Base-by-base conservation (phyloP, 768 basidiomycete genomes). In the Paxillus rubicundulus region DNA sequence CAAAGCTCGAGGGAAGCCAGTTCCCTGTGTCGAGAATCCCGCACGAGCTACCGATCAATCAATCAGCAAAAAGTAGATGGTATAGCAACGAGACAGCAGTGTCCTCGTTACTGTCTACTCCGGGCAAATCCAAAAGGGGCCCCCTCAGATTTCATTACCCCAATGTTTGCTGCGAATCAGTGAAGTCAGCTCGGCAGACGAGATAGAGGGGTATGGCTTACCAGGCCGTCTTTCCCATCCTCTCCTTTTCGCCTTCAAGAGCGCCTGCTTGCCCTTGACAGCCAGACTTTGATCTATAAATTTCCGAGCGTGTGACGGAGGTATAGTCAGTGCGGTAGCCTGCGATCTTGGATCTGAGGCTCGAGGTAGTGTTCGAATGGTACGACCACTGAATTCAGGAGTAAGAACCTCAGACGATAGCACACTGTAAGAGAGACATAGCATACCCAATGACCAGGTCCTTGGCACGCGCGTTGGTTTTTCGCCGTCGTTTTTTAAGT, bases 161-260 rank as follows among this genome's bases (percentile, higher is more conserved):
- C 84, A 4, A 86, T 61, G 40, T 84, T 82, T 9, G 74, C 84
- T 85, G 47, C 16, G 41, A 21, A 21, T 32, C 33, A 33, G 12
- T 5, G 13, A 32, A 17, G 12, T 45, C 13, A 58, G 38, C 13
- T 13, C 6, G 20, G 32, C 6, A 24, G 44, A n/a, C 12, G 9
- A 27, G 36, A 20, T 7, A 24, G 13, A 21, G 62, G 42, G 17
- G 40, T 17, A 18, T n/a, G 9, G 64, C 75, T 39, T 56, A 86
- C 86, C 84, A 45, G 83, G 73, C 63, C 75, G 72, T 44, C 85
- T 72, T 57, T 82, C 77, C 85, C 85, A 87, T 24, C 76, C 75
- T 45, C 61, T 70, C 45, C 72, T 73, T 50, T 70, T 73, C 38
- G 70, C 70, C 41, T 68, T 68, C 49, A 60, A 59, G 14, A 65